phyloP scores from a whole-genome alignment of 768 basidiomycete genomes.

The Hypholoma sublateritium region DNA sequence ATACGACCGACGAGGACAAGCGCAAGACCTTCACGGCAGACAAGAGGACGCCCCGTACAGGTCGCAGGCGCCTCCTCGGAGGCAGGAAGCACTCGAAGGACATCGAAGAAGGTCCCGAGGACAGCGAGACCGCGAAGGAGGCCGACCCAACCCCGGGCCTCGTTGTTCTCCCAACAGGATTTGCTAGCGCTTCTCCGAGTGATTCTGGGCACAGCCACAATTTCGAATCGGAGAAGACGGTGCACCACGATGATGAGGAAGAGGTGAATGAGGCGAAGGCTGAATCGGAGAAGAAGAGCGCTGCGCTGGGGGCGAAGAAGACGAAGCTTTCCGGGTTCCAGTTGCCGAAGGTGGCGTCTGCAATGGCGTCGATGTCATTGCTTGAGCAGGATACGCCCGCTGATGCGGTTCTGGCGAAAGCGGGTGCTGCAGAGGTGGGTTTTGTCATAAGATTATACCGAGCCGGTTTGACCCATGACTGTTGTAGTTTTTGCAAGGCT shows the following conservation, averaged over 20 bases:
- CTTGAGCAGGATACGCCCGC: conserved; percentile 87
- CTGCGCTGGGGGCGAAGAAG: conserved; percentile 1
- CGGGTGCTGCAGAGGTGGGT: conserved; percentile 71
- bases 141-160: not conserved
- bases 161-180: too few relatives aligned
- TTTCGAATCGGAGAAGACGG: conserved; percentile 25
- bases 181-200: not conserved
- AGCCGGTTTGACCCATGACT: not conserved
- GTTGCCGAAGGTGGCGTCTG: conserved; percentile 38
- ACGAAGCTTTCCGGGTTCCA: conserved; percentile 33
- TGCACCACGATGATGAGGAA: conserved; percentile 24
- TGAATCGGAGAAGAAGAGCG: conserved; percentile 13
- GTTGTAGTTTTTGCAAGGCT: conserved; percentile 72
- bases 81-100: conserved; percentile 17
- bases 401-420: conserved; percentile 78
- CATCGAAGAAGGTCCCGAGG: conserved; percentile 18
- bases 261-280: not conserved
- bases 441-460: not conserved
- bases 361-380: conserved; percentile 44
- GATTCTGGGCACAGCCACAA: conserved; percentile 7
- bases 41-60: conserved; percentile 19
- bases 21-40: conserved; percentile 13
- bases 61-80: conserved; percentile 14
- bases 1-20: conserved; percentile 31
- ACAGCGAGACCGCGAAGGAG: conserved; percentile 12